phyloP scores from a whole-genome alignment of 495 filamentous ascomycete species.

The Lentithecium fluviatile region DNA sequence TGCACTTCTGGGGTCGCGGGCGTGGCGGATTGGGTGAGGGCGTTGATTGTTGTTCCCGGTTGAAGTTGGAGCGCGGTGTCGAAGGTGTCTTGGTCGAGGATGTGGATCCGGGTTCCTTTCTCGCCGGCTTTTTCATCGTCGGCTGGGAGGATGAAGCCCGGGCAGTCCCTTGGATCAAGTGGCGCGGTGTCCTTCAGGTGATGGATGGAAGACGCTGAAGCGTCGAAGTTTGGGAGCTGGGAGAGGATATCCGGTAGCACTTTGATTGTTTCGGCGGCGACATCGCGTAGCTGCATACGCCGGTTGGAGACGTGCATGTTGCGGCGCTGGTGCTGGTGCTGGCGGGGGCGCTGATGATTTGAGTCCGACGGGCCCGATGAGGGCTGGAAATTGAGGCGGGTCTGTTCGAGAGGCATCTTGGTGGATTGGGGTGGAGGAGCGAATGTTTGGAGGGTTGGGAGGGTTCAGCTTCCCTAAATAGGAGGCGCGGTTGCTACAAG shows the following conservation, averaged over 20 bases:
- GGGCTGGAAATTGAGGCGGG: too few relatives aligned
- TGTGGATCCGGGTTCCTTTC: constrained; percentile 40
- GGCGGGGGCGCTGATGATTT: too few relatives aligned
- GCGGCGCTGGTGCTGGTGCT: too few relatives aligned
- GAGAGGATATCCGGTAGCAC: constrained; percentile 16
- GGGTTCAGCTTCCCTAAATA: too few relatives aligned
- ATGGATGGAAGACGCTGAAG: constrained; percentile 11
- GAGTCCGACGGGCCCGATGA: too few relatives aligned
- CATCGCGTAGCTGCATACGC: constrained; percentile 3
- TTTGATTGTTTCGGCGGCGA: constrained; percentile 11
- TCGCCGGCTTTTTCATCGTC: constrained; percentile 7
- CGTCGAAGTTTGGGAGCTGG: constrained; percentile 1
- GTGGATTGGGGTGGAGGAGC: too few relatives aligned
- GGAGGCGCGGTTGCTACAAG: too few relatives aligned
- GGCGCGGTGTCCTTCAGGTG: background rate
- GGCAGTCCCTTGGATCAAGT: constrained; percentile 23
- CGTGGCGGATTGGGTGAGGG: background rate
- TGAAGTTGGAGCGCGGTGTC: constrained; percentile 50
- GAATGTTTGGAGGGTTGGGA: too few relatives aligned
- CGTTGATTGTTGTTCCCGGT: background rate
- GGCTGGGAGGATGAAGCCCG: constrained; percentile 9
- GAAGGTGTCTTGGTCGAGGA: constrained; percentile 53
- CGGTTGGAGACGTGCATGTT: background rate
- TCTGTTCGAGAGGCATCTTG: too few relatives aligned
- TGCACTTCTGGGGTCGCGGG: background rate